Evolutionary conservation across 1,139 yeast genomes (phyloP).

Genomic region (Suhomyces chickasaworum): DNA sequence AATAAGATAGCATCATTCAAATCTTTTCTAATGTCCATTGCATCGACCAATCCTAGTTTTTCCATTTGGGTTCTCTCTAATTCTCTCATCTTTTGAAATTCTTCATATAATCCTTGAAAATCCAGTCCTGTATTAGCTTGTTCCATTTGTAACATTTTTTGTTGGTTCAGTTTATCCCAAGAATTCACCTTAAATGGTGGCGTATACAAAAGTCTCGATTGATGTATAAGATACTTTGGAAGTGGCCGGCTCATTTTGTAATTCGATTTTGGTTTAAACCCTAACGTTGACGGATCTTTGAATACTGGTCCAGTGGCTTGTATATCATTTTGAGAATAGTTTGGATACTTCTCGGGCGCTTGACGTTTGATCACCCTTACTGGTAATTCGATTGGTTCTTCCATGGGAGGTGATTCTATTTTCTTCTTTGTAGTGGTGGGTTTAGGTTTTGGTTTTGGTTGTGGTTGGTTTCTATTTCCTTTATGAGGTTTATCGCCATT

Average conservation of each 20-base stretch:
- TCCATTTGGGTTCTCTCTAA: slow-evolving; percentile 82
- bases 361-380: slow-evolving; percentile 27
- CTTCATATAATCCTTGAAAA: slow-evolving; percentile 49
- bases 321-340: slow-evolving; percentile 26
- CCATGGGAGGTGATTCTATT: slow-evolving; percentile 10
- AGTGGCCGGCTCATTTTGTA: slow-evolving; percentile 27
- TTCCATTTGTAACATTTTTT: slow-evolving; percentile 42
- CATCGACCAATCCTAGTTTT: slow-evolving; percentile 78
- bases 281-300: slow-evolving; percentile 30
- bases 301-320: slow-evolving; percentile 33
- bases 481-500: slow-evolving; percentile 4
- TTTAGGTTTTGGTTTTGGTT: too few relatives aligned
- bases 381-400: slow-evolving; percentile 23
- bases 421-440: slow-evolving; percentile 5
- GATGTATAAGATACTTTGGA: slow-evolving; percentile 41
- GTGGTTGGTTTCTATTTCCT: slow-evolving; percentile 1
- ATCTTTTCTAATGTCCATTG: slow-evolving; percentile 78
- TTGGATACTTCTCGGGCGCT: slow-evolving; percentile 25
- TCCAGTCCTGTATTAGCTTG: slow-evolving; percentile 35
- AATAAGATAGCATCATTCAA: slow-evolving; percentile 85
- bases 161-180: slow-evolving; percentile 49
- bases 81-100: slow-evolving; percentile 73
- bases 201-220: slow-evolving; percentile 40
- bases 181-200: slow-evolving; percentile 37
- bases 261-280: slow-evolving; percentile 25